Conservation (phyloP, 2,329 filamentous ascomycete genomes). For the Exophiala lecanii-corni region DNA sequence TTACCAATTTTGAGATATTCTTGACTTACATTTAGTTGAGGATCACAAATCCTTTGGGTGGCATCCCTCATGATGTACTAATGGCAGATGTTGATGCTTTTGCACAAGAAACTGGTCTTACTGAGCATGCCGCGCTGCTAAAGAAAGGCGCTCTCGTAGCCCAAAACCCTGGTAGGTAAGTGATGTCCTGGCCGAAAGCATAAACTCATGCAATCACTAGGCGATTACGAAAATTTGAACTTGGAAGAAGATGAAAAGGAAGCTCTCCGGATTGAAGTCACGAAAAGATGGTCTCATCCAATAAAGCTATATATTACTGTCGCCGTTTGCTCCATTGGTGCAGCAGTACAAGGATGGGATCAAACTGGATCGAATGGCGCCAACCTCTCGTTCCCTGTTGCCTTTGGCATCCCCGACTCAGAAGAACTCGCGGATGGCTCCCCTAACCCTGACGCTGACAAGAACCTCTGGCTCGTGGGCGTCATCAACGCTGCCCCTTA, state of each 20-base stretch:
- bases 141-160: slow-evolving; percentile 29
- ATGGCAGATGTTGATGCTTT: slow-evolving; percentile 36
- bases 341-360: slow-evolving; percentile 43
- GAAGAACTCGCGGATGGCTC: slow-evolving; percentile 10
- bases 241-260: slow-evolving; percentile 34
- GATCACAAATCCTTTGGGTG: slow-evolving; percentile 26
- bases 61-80: slow-evolving; percentile 21
- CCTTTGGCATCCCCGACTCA: slow-evolving; percentile 31
- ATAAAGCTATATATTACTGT: slow-evolving; percentile 35
- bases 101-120: slow-evolving; percentile 33
- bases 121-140: slow-evolving; percentile 32
- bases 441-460: slow-evolving; percentile 21
- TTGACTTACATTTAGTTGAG: slow-evolving; percentile 7
- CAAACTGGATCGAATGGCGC: slow-evolving; percentile 44
- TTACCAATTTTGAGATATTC: background rate
- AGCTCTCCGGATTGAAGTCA: slow-evolving; percentile 32
- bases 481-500: slow-evolving; percentile 45
- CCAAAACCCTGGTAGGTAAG: slow-evolving; percentile 27
- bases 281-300: slow-evolving; percentile 36
- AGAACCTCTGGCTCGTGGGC: slow-evolving; percentile 40
- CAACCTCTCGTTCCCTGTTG: slow-evolving; percentile 39
- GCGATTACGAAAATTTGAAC: slow-evolving; percentile 27
- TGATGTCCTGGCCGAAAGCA: no score
- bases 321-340: slow-evolving; percentile 38
- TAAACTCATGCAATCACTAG: background rate